phyloP scores from a whole-genome alignment of 2,329 filamentous ascomycete species.

The Penicillium hesseltinei region DNA sequence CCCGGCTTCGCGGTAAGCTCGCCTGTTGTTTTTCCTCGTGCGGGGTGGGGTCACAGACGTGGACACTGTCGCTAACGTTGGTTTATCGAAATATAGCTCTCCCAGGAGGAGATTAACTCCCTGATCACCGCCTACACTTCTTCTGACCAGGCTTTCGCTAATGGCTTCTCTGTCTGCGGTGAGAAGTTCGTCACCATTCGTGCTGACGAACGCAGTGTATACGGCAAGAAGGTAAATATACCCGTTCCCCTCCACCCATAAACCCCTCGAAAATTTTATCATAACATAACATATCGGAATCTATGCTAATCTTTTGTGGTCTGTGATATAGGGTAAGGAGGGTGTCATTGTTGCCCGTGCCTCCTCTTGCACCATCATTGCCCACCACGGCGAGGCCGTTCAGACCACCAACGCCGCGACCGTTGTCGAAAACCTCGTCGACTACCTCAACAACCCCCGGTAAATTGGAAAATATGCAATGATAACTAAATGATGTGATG shows the following conservation, averaged over 20 bases:
- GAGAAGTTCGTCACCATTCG: constrained; percentile 76
- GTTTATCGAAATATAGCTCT: constrained; percentile 41
- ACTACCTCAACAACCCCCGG: constrained; percentile 79
- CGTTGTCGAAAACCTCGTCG: constrained; percentile 78
- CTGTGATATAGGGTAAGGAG: constrained; percentile 62
- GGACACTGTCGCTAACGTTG: not conserved
- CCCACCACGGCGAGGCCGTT: constrained; percentile 74
- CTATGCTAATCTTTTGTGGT: constrained; percentile 2
- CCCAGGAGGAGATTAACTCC: constrained; percentile 55
- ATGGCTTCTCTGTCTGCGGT: constrained; percentile 73
- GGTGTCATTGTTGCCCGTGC: constrained; percentile 85
- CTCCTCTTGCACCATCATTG: constrained; percentile 81
- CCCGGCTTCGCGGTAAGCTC: constrained; percentile 68
- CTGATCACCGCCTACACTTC: constrained; percentile 56
- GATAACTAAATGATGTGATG: constrained; percentile 18
- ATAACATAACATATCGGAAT: not conserved
- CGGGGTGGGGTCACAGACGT: constrained; percentile 3
- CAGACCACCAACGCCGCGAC: constrained; percentile 73
- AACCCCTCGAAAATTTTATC: not conserved
- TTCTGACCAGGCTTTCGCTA: constrained; percentile 46
- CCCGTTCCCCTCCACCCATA: constrained; percentile 22
- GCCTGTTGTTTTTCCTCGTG: constrained; percentile 6
- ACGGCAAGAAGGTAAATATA: constrained; percentile 72
- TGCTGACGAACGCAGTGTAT: constrained; percentile 74
- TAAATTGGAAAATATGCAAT: constrained; percentile 41